These are phyloP conservation scores for Leccinum boreale DNA, from an alignment of 768 basidiomycete genomes.

Conservation along the genomic window DNA sequence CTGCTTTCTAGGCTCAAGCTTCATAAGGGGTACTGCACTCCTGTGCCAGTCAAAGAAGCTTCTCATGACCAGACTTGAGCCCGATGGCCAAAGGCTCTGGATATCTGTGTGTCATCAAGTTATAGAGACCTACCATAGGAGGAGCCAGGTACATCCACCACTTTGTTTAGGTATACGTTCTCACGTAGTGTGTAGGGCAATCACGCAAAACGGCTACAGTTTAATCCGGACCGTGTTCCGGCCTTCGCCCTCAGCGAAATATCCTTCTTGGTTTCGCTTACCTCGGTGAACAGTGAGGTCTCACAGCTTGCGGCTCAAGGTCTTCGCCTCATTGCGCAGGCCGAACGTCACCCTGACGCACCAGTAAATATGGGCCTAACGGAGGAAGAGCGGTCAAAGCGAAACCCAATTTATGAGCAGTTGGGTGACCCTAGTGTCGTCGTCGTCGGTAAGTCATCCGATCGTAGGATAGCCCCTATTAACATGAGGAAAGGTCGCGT, in stretches of 20 bases:
- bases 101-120: conserved; percentile 59
- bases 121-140: conserved; percentile 52
- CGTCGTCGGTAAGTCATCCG: conserved; percentile 56
- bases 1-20: neutral
- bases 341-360: conserved; percentile 60
- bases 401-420: conserved; percentile 74
- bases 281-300: conserved; percentile 64
- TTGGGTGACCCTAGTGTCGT: conserved; percentile 72
- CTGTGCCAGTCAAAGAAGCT: conserved; percentile 56
- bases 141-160: conserved; percentile 40
- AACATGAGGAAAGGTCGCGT: conserved; percentile 54
- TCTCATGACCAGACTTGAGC: conserved; percentile 54
- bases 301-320: conserved; percentile 67
- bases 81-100: conserved; percentile 67
- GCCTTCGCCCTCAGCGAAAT: conserved; percentile 71
- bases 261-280: conserved; percentile 65
- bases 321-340: conserved; percentile 63
- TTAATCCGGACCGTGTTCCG: conserved; percentile 49
- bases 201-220: conserved; percentile 49
- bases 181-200: conserved; percentile 32
- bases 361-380: conserved; percentile 47
- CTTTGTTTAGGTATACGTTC: neutral
- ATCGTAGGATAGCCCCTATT: neutral
- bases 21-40: conserved; percentile 20
- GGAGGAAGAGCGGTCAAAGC: conserved; percentile 63